phyloP scores from a whole-genome alignment of 805 yeast species.

The Yamadazyma insecticola region DNA sequence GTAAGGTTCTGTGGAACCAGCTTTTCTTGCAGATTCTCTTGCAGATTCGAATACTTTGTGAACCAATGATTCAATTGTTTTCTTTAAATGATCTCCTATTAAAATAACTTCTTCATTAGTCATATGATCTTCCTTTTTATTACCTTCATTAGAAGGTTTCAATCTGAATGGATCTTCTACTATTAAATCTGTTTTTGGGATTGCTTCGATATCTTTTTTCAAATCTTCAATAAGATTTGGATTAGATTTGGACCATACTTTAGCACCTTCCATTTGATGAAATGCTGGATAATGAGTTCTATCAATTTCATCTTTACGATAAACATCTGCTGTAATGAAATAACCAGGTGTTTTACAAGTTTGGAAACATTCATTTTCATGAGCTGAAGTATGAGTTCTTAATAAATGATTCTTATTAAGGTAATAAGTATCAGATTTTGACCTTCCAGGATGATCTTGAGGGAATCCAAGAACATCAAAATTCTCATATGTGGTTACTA shows the following conservation, averaged over 20 bases:
- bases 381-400: conserved; percentile 96
- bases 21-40: conserved; percentile 51
- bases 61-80: conserved; percentile 79
- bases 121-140: conserved; percentile 83
- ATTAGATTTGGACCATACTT: conserved; percentile 65
- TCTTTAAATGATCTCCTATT: conserved; percentile 72
- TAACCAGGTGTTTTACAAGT: conserved; percentile 73
- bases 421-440: conserved; percentile 90
- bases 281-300: conserved; percentile 95
- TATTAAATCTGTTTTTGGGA: conserved; percentile 64
- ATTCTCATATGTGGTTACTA: conserved; percentile 76
- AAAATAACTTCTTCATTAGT: conserved; percentile 62
- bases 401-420: conserved; percentile 66
- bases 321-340: conserved; percentile 92
- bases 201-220: conserved; percentile 50
- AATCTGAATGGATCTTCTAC: conserved; percentile 71
- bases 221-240: conserved; percentile 38
- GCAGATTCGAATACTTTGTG: conserved; percentile 78
- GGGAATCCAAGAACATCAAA: conserved; percentile 94
- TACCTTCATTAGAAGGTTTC: conserved; percentile 33
- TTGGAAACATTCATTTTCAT: conserved; percentile 81
- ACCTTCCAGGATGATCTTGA: conserved; percentile 86
- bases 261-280: conserved; percentile 97
- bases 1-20: conserved; percentile 56
- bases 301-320: conserved; percentile 92